Conservation (phyloP, 2,329 filamentous ascomycete genomes). For the Fusarium sp. region DNA sequence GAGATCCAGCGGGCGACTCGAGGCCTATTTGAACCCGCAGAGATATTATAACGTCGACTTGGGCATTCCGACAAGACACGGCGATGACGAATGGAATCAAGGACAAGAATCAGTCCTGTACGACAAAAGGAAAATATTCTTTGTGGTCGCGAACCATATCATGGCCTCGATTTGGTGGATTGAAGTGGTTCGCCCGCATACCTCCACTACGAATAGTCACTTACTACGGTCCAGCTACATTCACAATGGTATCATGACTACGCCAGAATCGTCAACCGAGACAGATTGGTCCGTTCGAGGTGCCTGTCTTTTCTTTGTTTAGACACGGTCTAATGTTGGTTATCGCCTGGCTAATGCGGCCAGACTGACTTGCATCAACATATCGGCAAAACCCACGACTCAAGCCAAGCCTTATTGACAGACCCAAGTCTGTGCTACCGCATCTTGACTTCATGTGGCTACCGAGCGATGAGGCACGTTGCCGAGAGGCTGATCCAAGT, state of each 20-base stretch:
- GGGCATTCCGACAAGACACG: neutral
- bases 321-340: neutral
- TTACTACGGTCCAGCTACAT: slow-evolving; percentile 13
- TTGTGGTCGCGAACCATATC: slow-evolving; percentile 14
- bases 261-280: neutral
- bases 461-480: slow-evolving; percentile 20
- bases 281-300: neutral
- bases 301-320: neutral
- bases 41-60: slow-evolving; percentile 2
- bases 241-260: neutral
- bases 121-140: neutral
- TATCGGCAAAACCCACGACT: neutral
- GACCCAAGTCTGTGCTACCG: slow-evolving; percentile 11
- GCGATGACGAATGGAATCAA: neutral
- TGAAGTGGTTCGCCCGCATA: slow-evolving; percentile 30
- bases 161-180: neutral
- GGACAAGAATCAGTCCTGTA: slow-evolving; percentile 8
- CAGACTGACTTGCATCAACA: slow-evolving; percentile 19
- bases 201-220: slow-evolving; percentile 1
- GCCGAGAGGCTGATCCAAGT: slow-evolving; percentile 12
- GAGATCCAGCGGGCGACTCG: slow-evolving; percentile 7
- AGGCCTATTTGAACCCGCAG: slow-evolving; percentile 31
- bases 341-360: slow-evolving; percentile 19
- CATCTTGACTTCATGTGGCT: slow-evolving; percentile 15
- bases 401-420: slow-evolving; percentile 3